phyloP scores from a whole-genome alignment of 305 asterid genomes.

The Fraxinus baroniana region DNA sequence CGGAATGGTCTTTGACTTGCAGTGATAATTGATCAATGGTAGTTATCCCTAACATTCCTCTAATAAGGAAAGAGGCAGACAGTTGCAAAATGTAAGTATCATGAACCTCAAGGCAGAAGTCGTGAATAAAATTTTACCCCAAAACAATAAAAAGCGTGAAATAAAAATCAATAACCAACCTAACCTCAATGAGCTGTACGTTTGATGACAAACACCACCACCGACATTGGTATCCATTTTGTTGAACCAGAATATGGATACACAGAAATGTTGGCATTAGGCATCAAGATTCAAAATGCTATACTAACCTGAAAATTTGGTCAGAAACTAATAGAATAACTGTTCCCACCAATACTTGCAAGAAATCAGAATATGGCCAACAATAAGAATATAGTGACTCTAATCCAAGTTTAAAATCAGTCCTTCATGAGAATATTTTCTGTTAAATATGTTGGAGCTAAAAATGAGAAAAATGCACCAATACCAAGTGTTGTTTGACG shows the following conservation, averaged over 20 bases:
- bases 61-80: background rate
- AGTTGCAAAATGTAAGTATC: background rate
- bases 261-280: constrained; percentile 24
- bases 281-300: constrained; percentile 22
- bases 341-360: background rate
- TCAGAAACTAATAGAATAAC: constrained; percentile 14
- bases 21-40: background rate
- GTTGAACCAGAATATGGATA: constrained; percentile 18
- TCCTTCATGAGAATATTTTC: constrained; percentile 37
- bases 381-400: background rate
- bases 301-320: constrained; percentile 33
- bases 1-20: background rate
- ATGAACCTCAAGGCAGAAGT: background rate
- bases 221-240: constrained; percentile 17
- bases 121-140: background rate
- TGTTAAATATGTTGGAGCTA: constrained; percentile 42
- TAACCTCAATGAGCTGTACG: constrained; percentile 35
- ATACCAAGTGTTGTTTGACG: constrained; percentile 58
- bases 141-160: background rate
- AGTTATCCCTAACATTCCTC: background rate
- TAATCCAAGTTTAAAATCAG: constrained; percentile 27
- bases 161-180: constrained; percentile 5
- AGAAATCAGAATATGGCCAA: background rate
- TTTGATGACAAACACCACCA: constrained; percentile 17
- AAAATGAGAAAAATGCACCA: constrained; percentile 64